phyloP scores from a whole-genome alignment of 2,329 filamentous ascomycete genomes.

The Mariannaea sp. region DNA sequence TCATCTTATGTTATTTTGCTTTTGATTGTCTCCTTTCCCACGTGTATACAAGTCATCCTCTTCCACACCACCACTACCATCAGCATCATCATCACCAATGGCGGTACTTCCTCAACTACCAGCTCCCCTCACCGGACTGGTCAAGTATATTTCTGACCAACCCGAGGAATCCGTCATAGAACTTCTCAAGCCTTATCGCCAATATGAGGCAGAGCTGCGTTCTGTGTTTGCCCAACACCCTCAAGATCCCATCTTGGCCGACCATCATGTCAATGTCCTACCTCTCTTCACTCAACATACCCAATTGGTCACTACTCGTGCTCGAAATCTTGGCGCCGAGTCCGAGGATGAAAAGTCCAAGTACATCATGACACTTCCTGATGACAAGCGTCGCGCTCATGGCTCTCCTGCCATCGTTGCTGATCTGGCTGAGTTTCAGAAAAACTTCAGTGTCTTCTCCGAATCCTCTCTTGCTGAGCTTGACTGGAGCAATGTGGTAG shows the following conservation, averaged over 20 bases:
- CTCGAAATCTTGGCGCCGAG: constrained; percentile 63
- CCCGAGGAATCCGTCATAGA: constrained; percentile 58
- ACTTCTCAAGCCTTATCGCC: constrained; percentile 68
- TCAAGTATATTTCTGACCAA: constrained; percentile 59
- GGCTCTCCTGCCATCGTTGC: constrained; percentile 71
- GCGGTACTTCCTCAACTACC: constrained; percentile 52
- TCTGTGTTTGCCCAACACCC: constrained; percentile 72
- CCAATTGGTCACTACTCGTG: constrained; percentile 62
- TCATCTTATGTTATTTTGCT: not conserved
- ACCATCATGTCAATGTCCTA: constrained; percentile 65
- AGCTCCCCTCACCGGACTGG: constrained; percentile 51
- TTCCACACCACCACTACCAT: no score
- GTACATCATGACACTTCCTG: constrained; percentile 72
- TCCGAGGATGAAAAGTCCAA: constrained; percentile 62
- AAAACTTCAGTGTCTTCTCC: constrained; percentile 81
- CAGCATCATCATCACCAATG: constrained; percentile 17
- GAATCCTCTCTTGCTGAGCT: constrained; percentile 77
- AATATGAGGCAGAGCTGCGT: constrained; percentile 69
- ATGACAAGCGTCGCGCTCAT: constrained; percentile 63
- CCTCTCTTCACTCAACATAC: constrained; percentile 67
- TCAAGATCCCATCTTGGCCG: constrained; percentile 58
- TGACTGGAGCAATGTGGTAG: constrained; percentile 83
- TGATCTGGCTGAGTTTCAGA: constrained; percentile 71
- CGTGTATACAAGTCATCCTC: no score
- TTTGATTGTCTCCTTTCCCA: not conserved